Base-by-base conservation (phyloP, 306 rosid species). In the Trifolium fragiferum region DNA sequence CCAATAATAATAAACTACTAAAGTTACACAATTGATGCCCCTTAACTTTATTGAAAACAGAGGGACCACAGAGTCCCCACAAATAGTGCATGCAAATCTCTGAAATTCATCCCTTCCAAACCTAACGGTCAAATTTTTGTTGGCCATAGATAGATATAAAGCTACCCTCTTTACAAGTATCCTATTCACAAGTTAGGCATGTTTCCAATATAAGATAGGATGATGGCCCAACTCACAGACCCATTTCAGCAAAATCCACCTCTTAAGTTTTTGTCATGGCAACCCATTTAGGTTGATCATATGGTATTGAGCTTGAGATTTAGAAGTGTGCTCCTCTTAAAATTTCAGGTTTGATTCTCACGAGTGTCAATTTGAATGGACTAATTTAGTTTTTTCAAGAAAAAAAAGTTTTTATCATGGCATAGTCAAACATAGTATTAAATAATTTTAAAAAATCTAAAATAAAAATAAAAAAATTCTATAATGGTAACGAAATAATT, bases 161-260 rank as follows among this genome's bases (percentile, higher is more conserved):
- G 84, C 69, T 76, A 69, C 70, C 79, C 75, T 76, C 73, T 79
- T 81, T 85, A 51, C 70, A 88, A 84, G 86, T 67, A 75, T 79
- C 76, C 79, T 63, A 76, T 78, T 66, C 78, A 25, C 87, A 84
- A 86, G 89, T 77, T 83, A 87, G 85, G 90, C 79, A 88, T 87
- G 90, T 90, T 88, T 92, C 93, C 90, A 81, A 78, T 80, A 80
- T 88, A 92, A 88, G 89, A 88, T 75, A 90, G 82, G 85, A 87
- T 85, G 84, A 90, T 88, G 68, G 63, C 82, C 72, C 82, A 81
- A 81, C 81, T 55, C 81, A 68, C 79, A 72, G 14, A 41, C 70
- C 68, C 84, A 73, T 66, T 66, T 49, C 61, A 38, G 41, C 43
- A 70, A 10, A 55, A 46, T 37, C 70, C 81, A 65, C 68, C 18